Conservation (phyloP, 306 rosid species). For the Calophaca sinica region DNA sequence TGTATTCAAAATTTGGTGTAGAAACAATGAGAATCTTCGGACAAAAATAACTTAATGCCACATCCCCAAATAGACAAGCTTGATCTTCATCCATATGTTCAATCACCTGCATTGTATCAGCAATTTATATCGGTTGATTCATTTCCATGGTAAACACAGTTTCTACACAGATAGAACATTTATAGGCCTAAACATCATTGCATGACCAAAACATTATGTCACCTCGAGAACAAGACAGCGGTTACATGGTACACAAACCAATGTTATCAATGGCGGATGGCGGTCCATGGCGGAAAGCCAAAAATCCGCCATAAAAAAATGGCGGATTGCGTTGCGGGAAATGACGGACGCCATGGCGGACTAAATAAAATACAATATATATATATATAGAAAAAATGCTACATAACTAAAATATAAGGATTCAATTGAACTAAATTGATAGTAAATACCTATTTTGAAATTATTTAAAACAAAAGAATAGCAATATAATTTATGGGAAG, state of each 20-base stretch:
- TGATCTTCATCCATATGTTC: slow-evolving; percentile 98
- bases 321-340: too few species aligned
- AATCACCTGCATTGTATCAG: slow-evolving; percentile 67
- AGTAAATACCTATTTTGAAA: too few species aligned
- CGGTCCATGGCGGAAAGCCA: too few species aligned
- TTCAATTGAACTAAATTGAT: too few species aligned
- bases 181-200: slow-evolving; percentile 10
- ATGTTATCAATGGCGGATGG: too few species aligned
- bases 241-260: slow-evolving; percentile 17
- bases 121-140: slow-evolving; percentile 33
- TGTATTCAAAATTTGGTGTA: slow-evolving; percentile 93
- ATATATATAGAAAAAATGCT: too few species aligned
- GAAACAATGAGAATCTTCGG: slow-evolving; percentile 92
- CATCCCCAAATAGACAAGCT: slow-evolving; percentile 80
- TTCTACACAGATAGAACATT: neutral
- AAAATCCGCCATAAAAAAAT: too few species aligned
- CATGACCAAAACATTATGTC: slow-evolving; percentile 14
- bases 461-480: too few species aligned
- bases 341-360: too few species aligned
- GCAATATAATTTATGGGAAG: too few species aligned
- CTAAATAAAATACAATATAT: too few species aligned
- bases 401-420: too few species aligned
- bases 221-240: slow-evolving; percentile 19
- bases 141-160: slow-evolving; percentile 26
- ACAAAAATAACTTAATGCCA: slow-evolving; percentile 67